A percentile compares a stretch with the other conserved stretches of the same genome.
phyloP scores from a whole-genome alignment of 257 asterid species.

The Nicotiana knightiana region DNA sequence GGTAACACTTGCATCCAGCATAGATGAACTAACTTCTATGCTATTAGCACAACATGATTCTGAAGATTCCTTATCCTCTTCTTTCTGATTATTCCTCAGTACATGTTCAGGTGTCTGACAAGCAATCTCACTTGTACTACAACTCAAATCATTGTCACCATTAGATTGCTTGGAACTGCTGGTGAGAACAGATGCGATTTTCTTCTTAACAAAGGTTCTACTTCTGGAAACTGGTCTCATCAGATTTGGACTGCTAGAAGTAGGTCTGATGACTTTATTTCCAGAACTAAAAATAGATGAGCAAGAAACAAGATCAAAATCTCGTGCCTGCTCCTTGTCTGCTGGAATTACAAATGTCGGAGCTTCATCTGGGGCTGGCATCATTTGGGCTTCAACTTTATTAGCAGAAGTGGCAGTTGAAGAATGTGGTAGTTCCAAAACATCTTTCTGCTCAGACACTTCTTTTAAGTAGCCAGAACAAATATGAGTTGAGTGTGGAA shows the following conservation, averaged over 20 bases:
- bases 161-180: constrained; percentile 24
- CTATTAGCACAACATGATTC: constrained; percentile 25
- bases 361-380: constrained; percentile 21
- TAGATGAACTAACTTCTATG: constrained; percentile 21
- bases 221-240: constrained; percentile 31
- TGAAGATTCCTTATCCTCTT: constrained; percentile 29
- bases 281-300: constrained; percentile 18
- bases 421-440: constrained; percentile 14
- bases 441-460: constrained; percentile 15
- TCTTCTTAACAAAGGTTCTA: constrained; percentile 43
- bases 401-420: constrained; percentile 15
- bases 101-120: constrained; percentile 29
- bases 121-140: constrained; percentile 14
- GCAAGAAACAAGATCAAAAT: constrained; percentile 23
- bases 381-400: constrained; percentile 24
- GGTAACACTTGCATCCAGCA: constrained; percentile 19
- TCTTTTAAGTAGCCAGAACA: constrained; percentile 18
- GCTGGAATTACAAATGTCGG: constrained; percentile 14
- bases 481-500: constrained; percentile 14
- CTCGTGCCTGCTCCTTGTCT: constrained; percentile 23
- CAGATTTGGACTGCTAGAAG: constrained; percentile 24
- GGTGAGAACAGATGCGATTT: constrained; percentile 21
- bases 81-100: constrained; percentile 18
- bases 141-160: constrained; percentile 14
- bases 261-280: constrained; percentile 28